Conservation (phyloP, 768 basidiomycete species). For the Termitomyces sp. region DNA sequence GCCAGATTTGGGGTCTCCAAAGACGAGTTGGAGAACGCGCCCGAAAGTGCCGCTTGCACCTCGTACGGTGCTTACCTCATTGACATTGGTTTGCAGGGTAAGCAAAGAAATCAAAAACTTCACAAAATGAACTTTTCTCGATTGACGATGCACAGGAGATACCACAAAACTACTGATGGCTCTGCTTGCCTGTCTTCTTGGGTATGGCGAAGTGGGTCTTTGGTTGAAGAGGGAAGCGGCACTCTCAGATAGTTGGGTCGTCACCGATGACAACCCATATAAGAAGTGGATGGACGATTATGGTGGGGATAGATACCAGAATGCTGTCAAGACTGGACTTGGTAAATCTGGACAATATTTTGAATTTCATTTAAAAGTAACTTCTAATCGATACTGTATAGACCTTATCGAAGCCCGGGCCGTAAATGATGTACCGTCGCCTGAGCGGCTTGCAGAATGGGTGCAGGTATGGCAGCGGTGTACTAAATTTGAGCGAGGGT, state of each 20-base stretch:
- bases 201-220: constrained; percentile 89
- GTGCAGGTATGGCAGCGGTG: constrained; percentile 68
- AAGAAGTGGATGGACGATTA: constrained; percentile 77
- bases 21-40: constrained; percentile 53
- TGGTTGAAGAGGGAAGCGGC: constrained; percentile 63
- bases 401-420: constrained; percentile 71
- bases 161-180: constrained; percentile 69
- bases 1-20: constrained; percentile 59
- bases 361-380: background rate
- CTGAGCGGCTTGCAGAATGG: constrained; percentile 57
- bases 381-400: constrained; percentile 19
- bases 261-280: constrained; percentile 68
- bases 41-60: constrained; percentile 66
- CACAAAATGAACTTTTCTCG: background rate
- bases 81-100: constrained; percentile 69
- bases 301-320: constrained; percentile 61
- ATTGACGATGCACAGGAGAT: constrained; percentile 43
- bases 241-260: constrained; percentile 46
- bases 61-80: constrained; percentile 88
- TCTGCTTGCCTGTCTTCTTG: constrained; percentile 78
- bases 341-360: constrained; percentile 38
- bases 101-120: background rate
- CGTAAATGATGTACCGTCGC: constrained; percentile 56
- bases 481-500: constrained; percentile 71
- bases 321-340: constrained; percentile 66